Percentiles rank a stretch among this genome's conserved stretches.
Conservation (phyloP, 495 filamentous ascomycete species). For the Penicillium argentinense region DNA sequence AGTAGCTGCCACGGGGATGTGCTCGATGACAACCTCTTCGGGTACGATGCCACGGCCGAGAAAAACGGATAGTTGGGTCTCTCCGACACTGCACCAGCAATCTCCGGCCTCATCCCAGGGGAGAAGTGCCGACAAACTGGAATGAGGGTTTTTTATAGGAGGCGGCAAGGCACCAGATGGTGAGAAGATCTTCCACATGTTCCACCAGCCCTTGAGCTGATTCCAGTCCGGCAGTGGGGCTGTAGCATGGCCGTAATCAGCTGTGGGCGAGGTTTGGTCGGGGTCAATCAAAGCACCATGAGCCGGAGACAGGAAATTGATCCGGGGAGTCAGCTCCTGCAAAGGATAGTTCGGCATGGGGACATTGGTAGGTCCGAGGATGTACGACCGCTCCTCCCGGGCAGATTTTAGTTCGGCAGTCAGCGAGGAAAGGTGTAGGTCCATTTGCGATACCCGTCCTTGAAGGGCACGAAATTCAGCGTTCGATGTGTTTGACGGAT, state of each 20-base stretch:
- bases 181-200: neutral
- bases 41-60: constrained; percentile 40
- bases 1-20: constrained; percentile 37
- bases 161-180: too few species aligned
- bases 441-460: constrained; percentile 32
- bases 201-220: neutral
- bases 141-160: constrained; percentile 11
- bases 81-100: constrained; percentile 47
- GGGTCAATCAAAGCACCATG: constrained; percentile 41
- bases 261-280: constrained; percentile 31
- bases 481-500: too few species aligned
- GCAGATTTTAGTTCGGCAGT: constrained; percentile 33
- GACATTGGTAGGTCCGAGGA: neutral
- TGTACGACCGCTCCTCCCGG: constrained; percentile 15
- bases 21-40: constrained; percentile 49
- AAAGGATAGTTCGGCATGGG: neutral
- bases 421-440: constrained; percentile 35
- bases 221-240: neutral
- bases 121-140: constrained; percentile 24
- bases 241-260: constrained; percentile 3
- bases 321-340: constrained; percentile 12
- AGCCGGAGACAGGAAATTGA: constrained; percentile 39
- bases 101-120: constrained; percentile 49
- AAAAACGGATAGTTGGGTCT: constrained; percentile 39
- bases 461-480: too few species aligned